phyloP scores from a whole-genome alignment of 1,284 basidiomycete species.

The Ustilago hordei region DNA sequence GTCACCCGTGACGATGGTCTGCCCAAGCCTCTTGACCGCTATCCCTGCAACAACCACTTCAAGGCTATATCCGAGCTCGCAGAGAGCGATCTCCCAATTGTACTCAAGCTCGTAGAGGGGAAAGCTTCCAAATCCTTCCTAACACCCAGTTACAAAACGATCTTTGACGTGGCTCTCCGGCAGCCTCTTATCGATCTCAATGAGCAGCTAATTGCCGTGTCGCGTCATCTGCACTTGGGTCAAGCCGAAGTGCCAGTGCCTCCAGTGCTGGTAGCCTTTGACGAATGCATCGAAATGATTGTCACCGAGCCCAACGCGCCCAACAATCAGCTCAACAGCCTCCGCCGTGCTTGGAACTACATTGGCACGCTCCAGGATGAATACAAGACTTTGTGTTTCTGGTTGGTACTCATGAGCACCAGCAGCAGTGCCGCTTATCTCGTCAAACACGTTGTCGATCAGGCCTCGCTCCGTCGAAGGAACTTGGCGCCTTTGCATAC shows the following conservation, averaged over 20 bases:
- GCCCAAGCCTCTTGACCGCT: neutral
- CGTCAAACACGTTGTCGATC: neutral
- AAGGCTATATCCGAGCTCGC: neutral
- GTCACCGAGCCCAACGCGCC: neutral
- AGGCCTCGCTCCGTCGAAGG: too few relatives aligned
- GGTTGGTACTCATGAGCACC: neutral
- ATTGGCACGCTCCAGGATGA: neutral
- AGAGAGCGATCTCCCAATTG: neutral
- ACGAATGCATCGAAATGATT: neutral
- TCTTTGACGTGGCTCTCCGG: neutral
- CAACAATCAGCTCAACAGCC: neutral
- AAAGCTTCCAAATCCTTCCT: neutral
- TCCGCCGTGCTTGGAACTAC: neutral
- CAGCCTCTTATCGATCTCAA: neutral
- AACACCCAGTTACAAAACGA: neutral
- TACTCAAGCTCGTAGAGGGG: neutral
- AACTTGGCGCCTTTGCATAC: neutral
- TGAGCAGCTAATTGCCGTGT: neutral
- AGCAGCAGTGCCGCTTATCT: neutral
- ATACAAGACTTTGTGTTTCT: neutral
- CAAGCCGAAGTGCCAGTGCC: neutral
- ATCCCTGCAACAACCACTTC: neutral
- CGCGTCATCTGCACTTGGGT: neutral
- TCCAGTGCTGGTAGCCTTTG: neutral
- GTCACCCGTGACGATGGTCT: too few relatives aligned